Base-by-base conservation (phyloP, 2,329 filamentous ascomycete species). In the Phialophora chinensis region DNA sequence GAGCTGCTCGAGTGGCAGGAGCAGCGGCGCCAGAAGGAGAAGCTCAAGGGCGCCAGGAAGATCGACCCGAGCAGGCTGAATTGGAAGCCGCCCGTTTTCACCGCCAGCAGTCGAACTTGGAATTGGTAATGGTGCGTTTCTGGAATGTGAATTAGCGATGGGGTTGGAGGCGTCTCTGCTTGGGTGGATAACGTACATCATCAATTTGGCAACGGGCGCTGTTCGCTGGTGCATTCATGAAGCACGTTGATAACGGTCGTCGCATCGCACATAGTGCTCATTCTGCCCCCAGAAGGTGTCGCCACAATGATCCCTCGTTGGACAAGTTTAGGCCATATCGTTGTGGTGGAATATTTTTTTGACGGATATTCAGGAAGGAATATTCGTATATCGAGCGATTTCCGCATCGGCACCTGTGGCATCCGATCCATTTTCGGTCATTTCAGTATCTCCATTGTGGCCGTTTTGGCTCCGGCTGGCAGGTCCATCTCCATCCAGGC, bases 1-100 rank as follows among this genome's bases (percentile, higher is more conserved):
- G 89, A 91, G 66, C 86, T 97, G 60, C 84, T 97, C 53, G 84
- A 86, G 71, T 85, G 88, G 73, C 81, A 88, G 70, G 86, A 88
- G 65, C 86, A 90, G 77, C 88, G 91, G 74, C 86, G 91, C 71
- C 90, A 93, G 72, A 96, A 92, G 80, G 87, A 91, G 71, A 93
- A 90, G 79, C 76, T 87, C 61, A 97, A 96, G 79, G 87, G 89
- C 66, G 90, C 89, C 77, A 85, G 78, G 56, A 80, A 86, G 53
- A 93, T 99, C 70, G 91, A 96, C 68, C 85, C 93, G 0, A 85
- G 87, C 23, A 86, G 87, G 73, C 88, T 99, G 65, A 90, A 93
- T 74, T 99, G 95, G 95, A 98, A 96, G 79, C 94, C 95, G 11
- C 95, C 95, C 0, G 91, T 97, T 0, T 98, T 98, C 75, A 93